Base-by-base conservation (phyloP, 1,284 basidiomycete genomes). In the Cryptococcus neoformans region DNA sequence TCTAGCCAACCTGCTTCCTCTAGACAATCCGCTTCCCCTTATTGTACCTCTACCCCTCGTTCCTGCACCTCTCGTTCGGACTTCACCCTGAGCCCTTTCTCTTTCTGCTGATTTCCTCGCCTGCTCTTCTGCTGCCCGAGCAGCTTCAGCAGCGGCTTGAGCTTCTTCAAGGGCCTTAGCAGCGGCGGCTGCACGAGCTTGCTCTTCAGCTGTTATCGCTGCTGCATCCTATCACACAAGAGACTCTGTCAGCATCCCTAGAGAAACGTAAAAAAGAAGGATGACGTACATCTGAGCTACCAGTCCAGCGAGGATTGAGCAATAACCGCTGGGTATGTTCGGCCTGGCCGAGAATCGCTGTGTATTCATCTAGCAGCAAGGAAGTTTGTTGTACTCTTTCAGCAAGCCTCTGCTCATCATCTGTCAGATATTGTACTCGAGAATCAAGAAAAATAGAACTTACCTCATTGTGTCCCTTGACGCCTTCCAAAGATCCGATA, bases 401-500 rank as follows among this genome's bases (percentile, higher is more conserved):
- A 1, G 74, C 73, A n/a, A 78, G 62, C 51, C 75, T 62, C 76
- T 78, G 56, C 2, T 9, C 39, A 10, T 12, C 49, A 16, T 49
- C 17, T 39, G 34, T 37, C 8, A 7, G 10, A 42, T 12, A n/a
- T 14, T 10, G 34, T 46, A 14, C 36, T 36, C 16, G 16, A 44
- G 21, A 28, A 47, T 36, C 34, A 16, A 44, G 21, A 11, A 21
- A 12, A 40, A 6, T 35, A 5, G 5, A 16, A 66, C 74, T 54
- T 28, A 76, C 76, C 64, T 75, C 64, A 47, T 76, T 76, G 55
- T 76, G 75, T 42, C 65, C 73, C 47, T 66, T 63, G 0, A 69
- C 65, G 14, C 65, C 66, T 50, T 71, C 69, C 35, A 78, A 49
- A 28, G 75, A 68, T 3, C 53, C 57, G n/a, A 75, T 49, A 37